phyloP scores from a whole-genome alignment of 306 rosid species.

The Gastrolobium villosum region DNA sequence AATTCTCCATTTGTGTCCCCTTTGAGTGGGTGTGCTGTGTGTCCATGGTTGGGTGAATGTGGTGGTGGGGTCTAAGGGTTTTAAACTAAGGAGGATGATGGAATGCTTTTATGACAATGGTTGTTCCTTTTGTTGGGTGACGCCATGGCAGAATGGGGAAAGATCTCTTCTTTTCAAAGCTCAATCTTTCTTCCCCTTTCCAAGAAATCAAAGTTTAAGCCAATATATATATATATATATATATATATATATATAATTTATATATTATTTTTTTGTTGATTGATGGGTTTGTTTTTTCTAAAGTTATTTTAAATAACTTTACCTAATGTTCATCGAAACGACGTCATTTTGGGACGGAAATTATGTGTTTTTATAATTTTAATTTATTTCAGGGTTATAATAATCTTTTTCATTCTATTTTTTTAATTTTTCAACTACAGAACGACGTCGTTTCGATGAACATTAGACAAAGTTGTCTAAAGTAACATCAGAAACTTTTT shows the following conservation, averaged over 20 bases:
- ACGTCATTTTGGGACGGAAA: too few relatives aligned
- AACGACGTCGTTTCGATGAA: too few relatives aligned
- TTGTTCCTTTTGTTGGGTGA: constrained; percentile 57
- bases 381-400: too few relatives aligned
- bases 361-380: too few relatives aligned
- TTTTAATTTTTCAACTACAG: too few relatives aligned
- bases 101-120: constrained; percentile 46
- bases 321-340: too few relatives aligned
- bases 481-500: too few relatives aligned
- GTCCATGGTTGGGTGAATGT: constrained; percentile 40
- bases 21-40: constrained; percentile 37
- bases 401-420: too few relatives aligned
- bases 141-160: constrained; percentile 49
- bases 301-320: too few relatives aligned
- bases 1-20: constrained; percentile 35
- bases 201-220: constrained; percentile 22
- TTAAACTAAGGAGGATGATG: constrained; percentile 48
- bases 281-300: too few relatives aligned
- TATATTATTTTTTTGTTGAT: too few relatives aligned
- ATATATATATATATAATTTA: neutral
- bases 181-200: constrained; percentile 40
- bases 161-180: constrained; percentile 40
- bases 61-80: constrained; percentile 46
- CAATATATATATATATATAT: neutral
- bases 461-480: too few relatives aligned